Evolutionary conservation across 2,329 filamentous ascomycete genomes (phyloP).

Genomic region (Venturia aucupariae): DNA sequence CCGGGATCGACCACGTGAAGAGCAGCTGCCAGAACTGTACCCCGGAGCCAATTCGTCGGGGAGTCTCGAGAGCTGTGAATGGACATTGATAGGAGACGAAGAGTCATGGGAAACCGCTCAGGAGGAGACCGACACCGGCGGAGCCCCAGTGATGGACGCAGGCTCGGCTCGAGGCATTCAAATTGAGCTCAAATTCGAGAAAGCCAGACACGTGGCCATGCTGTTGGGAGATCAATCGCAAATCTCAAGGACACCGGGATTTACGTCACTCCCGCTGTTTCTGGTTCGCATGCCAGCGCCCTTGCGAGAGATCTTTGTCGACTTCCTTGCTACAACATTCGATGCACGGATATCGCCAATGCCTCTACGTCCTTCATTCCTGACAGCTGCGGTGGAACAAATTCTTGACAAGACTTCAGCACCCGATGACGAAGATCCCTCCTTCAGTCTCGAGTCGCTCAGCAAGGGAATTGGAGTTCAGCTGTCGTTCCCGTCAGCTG

Average conservation of each 20-base stretch:
- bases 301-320: constrained; percentile 39
- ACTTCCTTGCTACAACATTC: constrained; percentile 41
- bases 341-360: constrained; percentile 30
- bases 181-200: constrained; percentile 42
- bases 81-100: constrained; percentile 35
- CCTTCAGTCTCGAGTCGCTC: constrained; percentile 6
- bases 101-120: constrained; percentile 26
- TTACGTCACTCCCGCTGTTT: constrained; percentile 42
- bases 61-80: constrained; percentile 38
- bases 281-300: constrained; percentile 42
- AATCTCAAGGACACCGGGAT: constrained; percentile 23
- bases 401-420: constrained; percentile 11
- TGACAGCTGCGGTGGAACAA: constrained; percentile 11
- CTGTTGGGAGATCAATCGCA: constrained; percentile 33
- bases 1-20: constrained; percentile 38
- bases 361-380: constrained; percentile 12
- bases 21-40: constrained; percentile 30
- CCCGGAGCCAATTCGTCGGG: constrained; percentile 22
- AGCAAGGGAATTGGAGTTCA: constrained; percentile 12
- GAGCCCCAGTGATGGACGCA: neutral
- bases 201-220: constrained; percentile 40
- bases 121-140: constrained; percentile 25
- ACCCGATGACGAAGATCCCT: neutral
- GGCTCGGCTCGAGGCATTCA: constrained; percentile 33
- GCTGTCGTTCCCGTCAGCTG: constrained; percentile 12